Conservation (phyloP, 2,329 filamentous ascomycete species). For the Phoma sp. region DNA sequence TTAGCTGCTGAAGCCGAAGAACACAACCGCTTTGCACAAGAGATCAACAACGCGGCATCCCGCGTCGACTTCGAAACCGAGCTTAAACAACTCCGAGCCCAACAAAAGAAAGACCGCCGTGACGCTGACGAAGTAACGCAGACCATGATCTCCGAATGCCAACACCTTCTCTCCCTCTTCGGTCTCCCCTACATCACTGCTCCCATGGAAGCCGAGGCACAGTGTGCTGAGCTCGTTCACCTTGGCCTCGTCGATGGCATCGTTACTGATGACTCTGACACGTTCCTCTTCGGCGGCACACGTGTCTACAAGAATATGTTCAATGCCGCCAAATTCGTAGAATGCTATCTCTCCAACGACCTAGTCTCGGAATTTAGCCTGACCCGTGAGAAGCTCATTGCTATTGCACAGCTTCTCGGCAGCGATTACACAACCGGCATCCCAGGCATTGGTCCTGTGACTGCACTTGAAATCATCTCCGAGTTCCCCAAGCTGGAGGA, state of each 20-base stretch:
- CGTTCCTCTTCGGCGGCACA: constrained; percentile 94
- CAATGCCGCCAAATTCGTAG: constrained; percentile 96
- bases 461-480: constrained; percentile 89
- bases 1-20: constrained; percentile 92
- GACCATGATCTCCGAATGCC: constrained; percentile 94
- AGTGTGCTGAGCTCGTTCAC: constrained; percentile 88
- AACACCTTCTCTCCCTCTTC: constrained; percentile 87
- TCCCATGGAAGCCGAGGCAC: constrained; percentile 98
- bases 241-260: constrained; percentile 95
- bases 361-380: constrained; percentile 89
- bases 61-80: constrained; percentile 85
- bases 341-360: constrained; percentile 87
- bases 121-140: constrained; percentile 97
- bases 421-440: constrained; percentile 96
- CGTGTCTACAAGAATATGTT: constrained; percentile 99
- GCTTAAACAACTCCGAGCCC: constrained; percentile 83
- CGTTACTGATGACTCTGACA: constrained; percentile 96
- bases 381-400: constrained; percentile 84
- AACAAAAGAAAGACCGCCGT: constrained; percentile 94
- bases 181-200: constrained; percentile 96
- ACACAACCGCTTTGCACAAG: constrained; percentile 89
- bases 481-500: constrained; percentile 80
- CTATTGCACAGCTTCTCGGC: constrained; percentile 87
- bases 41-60: constrained; percentile 76
- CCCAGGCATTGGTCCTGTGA: constrained; percentile 89